Evolutionary conservation across 106 monocot species (phyloP).

Genomic region (Iris macrosiphon): DNA sequence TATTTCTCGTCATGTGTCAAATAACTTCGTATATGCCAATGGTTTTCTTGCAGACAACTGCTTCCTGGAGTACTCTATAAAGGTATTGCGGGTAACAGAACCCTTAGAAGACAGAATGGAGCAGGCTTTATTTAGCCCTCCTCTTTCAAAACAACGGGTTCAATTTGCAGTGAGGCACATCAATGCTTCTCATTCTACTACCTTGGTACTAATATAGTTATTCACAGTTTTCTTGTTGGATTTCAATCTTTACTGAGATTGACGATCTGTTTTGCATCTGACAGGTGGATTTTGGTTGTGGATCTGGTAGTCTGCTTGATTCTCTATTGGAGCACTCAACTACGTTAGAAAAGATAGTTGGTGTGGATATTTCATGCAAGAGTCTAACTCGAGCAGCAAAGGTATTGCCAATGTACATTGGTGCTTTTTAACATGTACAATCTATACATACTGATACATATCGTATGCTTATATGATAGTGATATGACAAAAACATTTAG

Average conservation of each 20-base stretch:
- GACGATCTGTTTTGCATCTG: conserved; percentile 1
- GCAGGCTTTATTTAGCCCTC: conserved; percentile 83
- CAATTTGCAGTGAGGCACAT: conserved; percentile 78
- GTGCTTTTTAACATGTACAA: background rate
- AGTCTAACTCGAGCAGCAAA: conserved; percentile 84
- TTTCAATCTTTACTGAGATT: background rate
- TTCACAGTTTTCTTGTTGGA: background rate
- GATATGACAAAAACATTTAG: too few species aligned
- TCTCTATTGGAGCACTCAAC: conserved; percentile 68
- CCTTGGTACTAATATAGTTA: conserved; percentile 38
- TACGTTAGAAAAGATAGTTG: conserved; percentile 67
- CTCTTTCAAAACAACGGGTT: conserved; percentile 90
- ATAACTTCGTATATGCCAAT: background rate
- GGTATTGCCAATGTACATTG: conserved; percentile 24
- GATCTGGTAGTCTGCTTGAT: conserved; percentile 86
- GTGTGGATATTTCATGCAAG: conserved; percentile 86
- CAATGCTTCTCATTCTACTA: conserved; percentile 53
- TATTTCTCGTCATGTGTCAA: too few species aligned
- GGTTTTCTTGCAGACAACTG: conserved; percentile 41
- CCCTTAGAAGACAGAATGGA: conserved; percentile 93
- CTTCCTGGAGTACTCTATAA: conserved; percentile 61
- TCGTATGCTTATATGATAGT: too few species aligned
- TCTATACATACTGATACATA: background rate
- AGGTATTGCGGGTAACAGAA: conserved; percentile 56
- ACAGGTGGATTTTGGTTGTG: conserved; percentile 99